phyloP scores from a whole-genome alignment of 441 rosid species.

The Populus hybrid region DNA sequence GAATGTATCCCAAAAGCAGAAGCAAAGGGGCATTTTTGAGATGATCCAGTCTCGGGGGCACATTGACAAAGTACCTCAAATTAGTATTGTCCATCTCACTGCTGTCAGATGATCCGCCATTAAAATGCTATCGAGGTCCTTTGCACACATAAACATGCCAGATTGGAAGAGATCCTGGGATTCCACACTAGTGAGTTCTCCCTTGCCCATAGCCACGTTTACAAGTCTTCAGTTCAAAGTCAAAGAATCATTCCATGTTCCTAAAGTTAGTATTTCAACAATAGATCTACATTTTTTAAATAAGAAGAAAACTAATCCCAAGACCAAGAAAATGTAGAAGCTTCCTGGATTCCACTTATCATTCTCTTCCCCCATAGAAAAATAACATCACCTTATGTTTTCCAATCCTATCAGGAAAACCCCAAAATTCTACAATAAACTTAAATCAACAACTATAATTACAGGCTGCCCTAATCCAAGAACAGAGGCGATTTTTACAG shows the following conservation, averaged over 20 bases:
- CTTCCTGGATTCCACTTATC: background rate
- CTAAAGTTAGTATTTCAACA: slow-evolving; percentile 16
- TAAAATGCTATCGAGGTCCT: slow-evolving; percentile 38
- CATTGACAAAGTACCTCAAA: slow-evolving; percentile 44
- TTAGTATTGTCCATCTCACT: slow-evolving; percentile 52
- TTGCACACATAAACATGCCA: slow-evolving; percentile 30
- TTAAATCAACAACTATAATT: slow-evolving; percentile 1
- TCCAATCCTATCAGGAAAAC: background rate
- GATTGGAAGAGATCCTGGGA: slow-evolving; percentile 34
- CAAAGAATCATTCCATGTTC: slow-evolving; percentile 23
- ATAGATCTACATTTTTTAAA: slow-evolving; percentile 11
- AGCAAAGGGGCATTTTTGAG: slow-evolving; percentile 32
- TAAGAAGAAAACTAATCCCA: slow-evolving; percentile 5
- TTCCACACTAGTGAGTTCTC: slow-evolving; percentile 31
- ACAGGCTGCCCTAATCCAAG: background rate
- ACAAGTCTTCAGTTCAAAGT: slow-evolving; percentile 23
- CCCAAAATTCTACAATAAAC: background rate
- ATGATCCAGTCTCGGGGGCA: slow-evolving; percentile 55
- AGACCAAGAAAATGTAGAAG: background rate
- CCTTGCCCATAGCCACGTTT: slow-evolving; percentile 27
- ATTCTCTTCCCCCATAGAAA: slow-evolving; percentile 2
- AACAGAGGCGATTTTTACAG: background rate
- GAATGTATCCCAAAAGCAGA: slow-evolving; percentile 39
- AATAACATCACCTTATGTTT: background rate
- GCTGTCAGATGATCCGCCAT: slow-evolving; percentile 54